Evolutionary conservation across 1,139 yeast genomes (phyloP).

Genomic region (Scheffersomyces titani): DNA sequence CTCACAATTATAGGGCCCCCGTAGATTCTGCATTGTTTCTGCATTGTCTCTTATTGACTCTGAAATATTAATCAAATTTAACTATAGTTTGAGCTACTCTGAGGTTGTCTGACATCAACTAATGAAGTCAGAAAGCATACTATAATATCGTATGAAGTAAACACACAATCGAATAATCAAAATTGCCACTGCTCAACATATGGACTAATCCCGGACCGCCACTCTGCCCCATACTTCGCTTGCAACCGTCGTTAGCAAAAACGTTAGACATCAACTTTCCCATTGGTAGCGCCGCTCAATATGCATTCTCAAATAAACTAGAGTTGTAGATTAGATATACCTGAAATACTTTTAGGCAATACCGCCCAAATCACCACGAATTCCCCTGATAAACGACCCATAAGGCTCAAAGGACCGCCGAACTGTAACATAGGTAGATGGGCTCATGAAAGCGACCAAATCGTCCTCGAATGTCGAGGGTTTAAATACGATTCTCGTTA

Average conservation of each 20-base stretch:
- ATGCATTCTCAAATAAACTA: background rate
- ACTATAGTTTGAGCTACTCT: too few species aligned
- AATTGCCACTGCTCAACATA: too few species aligned
- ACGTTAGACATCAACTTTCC: background rate
- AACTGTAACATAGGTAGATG: background rate
- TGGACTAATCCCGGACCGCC: background rate
- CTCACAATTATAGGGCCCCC: background rate
- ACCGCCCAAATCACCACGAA: background rate
- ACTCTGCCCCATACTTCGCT: background rate
- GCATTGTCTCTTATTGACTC: too few species aligned
- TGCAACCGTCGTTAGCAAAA: background rate
- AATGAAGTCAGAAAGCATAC: background rate
- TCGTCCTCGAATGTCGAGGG: slow-evolving; percentile 5
- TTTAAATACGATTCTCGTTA: slow-evolving; percentile 2
- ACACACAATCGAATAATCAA: background rate
- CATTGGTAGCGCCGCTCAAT: background rate
- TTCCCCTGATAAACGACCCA: background rate
- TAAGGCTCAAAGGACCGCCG: background rate
- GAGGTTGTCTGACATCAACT: too few species aligned
- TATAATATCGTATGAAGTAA: background rate
- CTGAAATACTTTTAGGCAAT: background rate
- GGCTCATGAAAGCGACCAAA: slow-evolving; percentile 1
- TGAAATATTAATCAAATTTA: too few species aligned
- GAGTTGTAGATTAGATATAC: background rate
- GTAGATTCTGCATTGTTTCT: background rate